A percentile compares a stretch with the other conserved stretches of the same genome.
phyloP scores from a whole-genome alignment of 176 grass and related monocot genomes.

The Rhynchospora pubera region DNA sequence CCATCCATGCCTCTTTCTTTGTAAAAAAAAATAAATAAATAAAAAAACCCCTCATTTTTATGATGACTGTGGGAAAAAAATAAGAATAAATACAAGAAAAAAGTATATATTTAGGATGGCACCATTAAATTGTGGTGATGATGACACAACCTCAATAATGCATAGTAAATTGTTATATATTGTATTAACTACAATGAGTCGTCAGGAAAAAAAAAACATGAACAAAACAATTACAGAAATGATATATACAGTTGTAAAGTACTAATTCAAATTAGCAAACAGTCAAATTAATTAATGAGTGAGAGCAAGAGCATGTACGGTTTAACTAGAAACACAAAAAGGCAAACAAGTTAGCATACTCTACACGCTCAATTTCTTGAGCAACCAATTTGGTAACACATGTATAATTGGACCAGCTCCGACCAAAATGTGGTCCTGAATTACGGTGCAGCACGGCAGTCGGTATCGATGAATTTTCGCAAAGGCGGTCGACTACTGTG shows the following conservation, averaged over 20 bases:
- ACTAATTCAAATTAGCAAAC: too few species aligned
- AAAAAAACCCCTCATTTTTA: not conserved
- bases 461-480: not conserved
- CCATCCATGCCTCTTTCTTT: not conserved
- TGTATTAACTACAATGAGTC: not conserved
- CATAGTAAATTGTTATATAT: not conserved
- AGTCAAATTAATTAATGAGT: not conserved
- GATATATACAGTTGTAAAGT: too few species aligned
- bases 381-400: not conserved
- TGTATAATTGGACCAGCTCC: not conserved
- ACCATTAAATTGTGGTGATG: not conserved
- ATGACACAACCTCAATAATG: not conserved
- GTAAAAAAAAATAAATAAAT: too few species aligned
- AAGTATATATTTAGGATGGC: not conserved
- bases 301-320: not conserved
- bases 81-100: not conserved
- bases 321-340: not conserved
- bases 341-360: not conserved
- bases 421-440: slow-evolving; percentile 1
- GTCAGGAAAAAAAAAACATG: too few species aligned
- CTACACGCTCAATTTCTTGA: not conserved
- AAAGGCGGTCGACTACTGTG: not conserved
- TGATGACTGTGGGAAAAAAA: not conserved
- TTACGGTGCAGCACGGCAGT: not conserved
- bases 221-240: too few species aligned